phyloP scores from a whole-genome alignment of 768 basidiomycete genomes.

The Trametes maxima region DNA sequence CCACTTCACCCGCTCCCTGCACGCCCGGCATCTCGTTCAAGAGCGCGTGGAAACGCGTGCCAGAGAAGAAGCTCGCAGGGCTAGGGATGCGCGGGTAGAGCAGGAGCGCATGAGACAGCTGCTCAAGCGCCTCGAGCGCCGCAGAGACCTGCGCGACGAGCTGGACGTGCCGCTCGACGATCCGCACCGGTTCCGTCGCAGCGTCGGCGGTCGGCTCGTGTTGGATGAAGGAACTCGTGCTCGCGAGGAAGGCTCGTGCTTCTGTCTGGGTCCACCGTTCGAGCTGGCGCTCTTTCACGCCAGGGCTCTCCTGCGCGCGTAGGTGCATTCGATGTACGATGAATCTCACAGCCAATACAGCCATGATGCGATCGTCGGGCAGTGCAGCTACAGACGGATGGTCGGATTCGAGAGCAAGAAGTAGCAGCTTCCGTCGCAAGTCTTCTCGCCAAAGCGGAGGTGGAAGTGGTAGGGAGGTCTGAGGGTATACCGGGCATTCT shows the following conservation, averaged over 20 bases:
- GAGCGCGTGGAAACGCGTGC: conserved; percentile 56
- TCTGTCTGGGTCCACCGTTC: conserved; percentile 74
- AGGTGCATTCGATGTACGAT: conserved; percentile 51
- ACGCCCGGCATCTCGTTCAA: conserved; percentile 39
- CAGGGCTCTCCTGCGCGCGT: conserved; percentile 51
- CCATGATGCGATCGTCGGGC: conserved; percentile 45
- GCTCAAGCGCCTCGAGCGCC: conserved; percentile 60
- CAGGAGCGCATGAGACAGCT: conserved; percentile 63
- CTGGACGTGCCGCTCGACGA: conserved; percentile 65
- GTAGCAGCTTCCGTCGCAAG: conserved; percentile 56
- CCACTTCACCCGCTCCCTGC: conserved; percentile 12
- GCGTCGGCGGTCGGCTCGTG: too few relatives aligned
- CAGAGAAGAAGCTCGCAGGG: conserved; percentile 56
- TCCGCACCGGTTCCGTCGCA: conserved; percentile 30
- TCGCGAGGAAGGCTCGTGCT: conserved; percentile 57
- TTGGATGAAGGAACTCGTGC: conserved; percentile 36
- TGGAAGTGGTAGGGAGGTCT: conserved; percentile 38
- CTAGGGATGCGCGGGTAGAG: conserved; percentile 51
- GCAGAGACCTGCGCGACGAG: conserved; percentile 64
- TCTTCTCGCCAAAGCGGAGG: conserved; percentile 52
- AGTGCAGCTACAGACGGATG: conserved; percentile 48
- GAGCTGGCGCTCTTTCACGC: conserved; percentile 58
- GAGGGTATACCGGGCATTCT: conserved; percentile 9
- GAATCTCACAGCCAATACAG: conserved; percentile 66
- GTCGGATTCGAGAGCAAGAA: conserved; percentile 60